phyloP scores from a whole-genome alignment of 345 rosid species.

The Rhodamnia argentea region DNA sequence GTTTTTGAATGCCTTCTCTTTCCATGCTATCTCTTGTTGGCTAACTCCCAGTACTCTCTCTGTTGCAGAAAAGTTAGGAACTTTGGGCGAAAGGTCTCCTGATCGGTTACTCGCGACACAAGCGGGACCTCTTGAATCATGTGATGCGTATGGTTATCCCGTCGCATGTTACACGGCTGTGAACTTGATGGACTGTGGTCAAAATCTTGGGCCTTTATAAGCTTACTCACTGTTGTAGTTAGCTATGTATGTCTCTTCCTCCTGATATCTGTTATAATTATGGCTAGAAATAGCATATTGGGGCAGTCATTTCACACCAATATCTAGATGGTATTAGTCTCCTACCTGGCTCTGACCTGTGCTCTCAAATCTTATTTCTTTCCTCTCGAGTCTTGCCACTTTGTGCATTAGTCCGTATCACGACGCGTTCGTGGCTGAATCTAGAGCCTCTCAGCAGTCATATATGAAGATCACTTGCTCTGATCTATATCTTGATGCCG shows the following conservation, averaged over 20 bases:
- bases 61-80: constrained; percentile 38
- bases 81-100: background rate
- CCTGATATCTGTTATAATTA: background rate
- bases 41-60: background rate
- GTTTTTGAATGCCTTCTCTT: background rate
- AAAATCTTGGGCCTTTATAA: background rate
- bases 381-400: background rate
- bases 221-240: background rate
- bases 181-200: background rate
- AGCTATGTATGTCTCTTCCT: background rate
- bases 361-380: background rate
- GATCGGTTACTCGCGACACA: background rate
- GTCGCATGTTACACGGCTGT: rapidly evolving
- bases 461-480: background rate
- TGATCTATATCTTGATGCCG: background rate
- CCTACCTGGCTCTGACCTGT: background rate
- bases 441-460: background rate
- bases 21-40: background rate
- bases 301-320: background rate
- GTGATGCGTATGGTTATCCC: background rate
- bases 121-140: background rate
- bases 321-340: background rate
- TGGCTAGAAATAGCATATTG: background rate
- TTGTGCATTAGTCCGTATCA: background rate
- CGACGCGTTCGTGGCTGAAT: background rate